A percentile compares a stretch with the other conserved stretches of the same genome.
Conservation (phyloP, 345 rosid species). For the Citrus hindsii region DNA sequence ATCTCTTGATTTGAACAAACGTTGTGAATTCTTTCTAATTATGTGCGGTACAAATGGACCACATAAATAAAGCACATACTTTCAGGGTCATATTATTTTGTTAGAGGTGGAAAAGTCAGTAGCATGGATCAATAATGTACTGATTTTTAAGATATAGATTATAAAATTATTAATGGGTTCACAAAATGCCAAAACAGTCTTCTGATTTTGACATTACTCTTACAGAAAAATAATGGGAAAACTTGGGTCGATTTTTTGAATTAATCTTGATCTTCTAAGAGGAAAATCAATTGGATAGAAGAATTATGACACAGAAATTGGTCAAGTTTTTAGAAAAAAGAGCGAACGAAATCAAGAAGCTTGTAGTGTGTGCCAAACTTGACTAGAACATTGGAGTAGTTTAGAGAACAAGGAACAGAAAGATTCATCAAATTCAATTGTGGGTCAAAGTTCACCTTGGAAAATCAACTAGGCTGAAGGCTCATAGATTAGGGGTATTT, state of each 20-base stretch:
- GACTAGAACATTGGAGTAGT: not conserved
- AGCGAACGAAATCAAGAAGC: not conserved
- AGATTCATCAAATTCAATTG: not conserved
- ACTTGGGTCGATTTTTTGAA: not conserved
- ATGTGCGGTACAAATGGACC: not conserved
- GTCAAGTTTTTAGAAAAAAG: constrained; percentile 15
- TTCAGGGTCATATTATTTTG: not conserved
- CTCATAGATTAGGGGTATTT: not conserved
- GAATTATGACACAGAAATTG: not conserved
- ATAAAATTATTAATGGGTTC: not conserved
- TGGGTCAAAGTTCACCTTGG: constrained; percentile 9
- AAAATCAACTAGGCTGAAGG: not conserved
- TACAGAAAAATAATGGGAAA: not conserved
- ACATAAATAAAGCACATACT: not conserved
- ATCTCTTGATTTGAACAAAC: not conserved
- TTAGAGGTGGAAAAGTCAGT: constrained; percentile 9
- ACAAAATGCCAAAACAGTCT: constrained; percentile 21
- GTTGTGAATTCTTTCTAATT: no score
- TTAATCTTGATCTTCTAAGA: not conserved
- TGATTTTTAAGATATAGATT: not conserved
- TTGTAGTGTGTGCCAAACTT: constrained; percentile 11
- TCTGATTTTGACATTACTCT: not conserved
- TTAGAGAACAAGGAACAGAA: not conserved
- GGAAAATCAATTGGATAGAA: not conserved
- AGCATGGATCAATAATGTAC: constrained; percentile 11